Percentiles rank a stretch among this genome's conserved stretches.
phyloP scores from a whole-genome alignment of 345 rosid species.

The Leavenworthia alabamica region DNA sequence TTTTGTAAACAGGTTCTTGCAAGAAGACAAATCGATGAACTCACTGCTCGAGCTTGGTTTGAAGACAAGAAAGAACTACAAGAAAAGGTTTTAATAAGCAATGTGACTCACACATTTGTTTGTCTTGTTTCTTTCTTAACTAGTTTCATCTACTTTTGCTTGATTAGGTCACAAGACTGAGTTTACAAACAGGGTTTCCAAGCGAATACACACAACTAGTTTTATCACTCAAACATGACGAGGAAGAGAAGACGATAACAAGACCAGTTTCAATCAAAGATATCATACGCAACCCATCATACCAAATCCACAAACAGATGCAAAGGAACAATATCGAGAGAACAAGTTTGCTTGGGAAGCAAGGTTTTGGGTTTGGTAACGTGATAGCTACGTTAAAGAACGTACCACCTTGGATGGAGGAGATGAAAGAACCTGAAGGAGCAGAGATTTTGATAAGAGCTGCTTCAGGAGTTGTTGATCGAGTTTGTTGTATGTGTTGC shows the following conservation, averaged over 20 bases:
- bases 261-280: constrained; percentile 33
- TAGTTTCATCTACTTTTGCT: neutral
- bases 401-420: constrained; percentile 53
- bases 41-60: constrained; percentile 80
- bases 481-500: constrained; percentile 80
- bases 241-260: constrained; percentile 31
- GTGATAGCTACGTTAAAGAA: constrained; percentile 52
- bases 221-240: constrained; percentile 33
- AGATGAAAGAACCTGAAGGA: constrained; percentile 44
- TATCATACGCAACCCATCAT: constrained; percentile 21
- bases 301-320: constrained; percentile 32
- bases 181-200: constrained; percentile 53
- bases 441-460: constrained; percentile 51
- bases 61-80: constrained; percentile 51
- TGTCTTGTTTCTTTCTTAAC: neutral
- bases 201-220: constrained; percentile 59
- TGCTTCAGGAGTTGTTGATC: constrained; percentile 47
- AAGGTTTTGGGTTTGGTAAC: constrained; percentile 69
- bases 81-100: constrained; percentile 49
- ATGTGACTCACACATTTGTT: neutral
- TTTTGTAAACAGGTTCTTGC: constrained; percentile 45
- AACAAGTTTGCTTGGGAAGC: constrained; percentile 37
- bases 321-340: constrained; percentile 28
- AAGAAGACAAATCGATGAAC: constrained; percentile 62
- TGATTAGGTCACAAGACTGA: constrained; percentile 59